Evolutionary conservation across 1,284 basidiomycete species (phyloP), one percentile per base, ranked within the genome.

Genomic region (Mycena sp.): DNA sequence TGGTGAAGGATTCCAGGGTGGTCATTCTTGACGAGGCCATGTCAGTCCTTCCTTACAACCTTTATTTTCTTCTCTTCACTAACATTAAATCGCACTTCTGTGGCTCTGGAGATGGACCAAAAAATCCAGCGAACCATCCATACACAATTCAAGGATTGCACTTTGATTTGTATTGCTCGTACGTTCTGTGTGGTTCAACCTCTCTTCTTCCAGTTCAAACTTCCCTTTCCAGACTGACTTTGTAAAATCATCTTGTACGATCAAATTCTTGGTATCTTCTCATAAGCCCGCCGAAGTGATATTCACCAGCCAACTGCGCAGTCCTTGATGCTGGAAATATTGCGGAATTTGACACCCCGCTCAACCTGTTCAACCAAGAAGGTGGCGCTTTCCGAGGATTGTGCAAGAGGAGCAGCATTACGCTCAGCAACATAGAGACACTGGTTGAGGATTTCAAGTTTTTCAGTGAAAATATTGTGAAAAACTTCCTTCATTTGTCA

Each of bases 231-330:
- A 88, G 85, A 89, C 76, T 86, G 90, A 30, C 78, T 94, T 35
- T 83, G 89, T 53, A 95, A 93, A 0, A 94, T 96, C 69, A 82
- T 95, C 58, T 84, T 84, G 0, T 95, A 94, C 73, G 92, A 95
- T 76, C 80, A 88, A 7, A 91, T 95, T 59, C 83, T 87, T 32
- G 64, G 64, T 66, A 50, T 26, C 54, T 45, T 23, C n/a, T 44
- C 9, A n/a, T n/a, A n/a, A 1, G n/a, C 17, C 3, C 4, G 14
- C 14, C 7, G 4, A 12, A 12, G 7, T 14, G n/a, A 17, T 17
- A 4, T 1, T 45, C 16, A 19, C 45, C 6, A n/a, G n/a, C 11
- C 12, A 14, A 0, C 11, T 21, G 3, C 25, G 2, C 5, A 67
- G 87, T 89, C 1, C 73, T 96, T 70, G 88, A 93, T 67, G 83